Base-by-base conservation (phyloP, 106 monocot species). In the Vanilla planifolia region DNA sequence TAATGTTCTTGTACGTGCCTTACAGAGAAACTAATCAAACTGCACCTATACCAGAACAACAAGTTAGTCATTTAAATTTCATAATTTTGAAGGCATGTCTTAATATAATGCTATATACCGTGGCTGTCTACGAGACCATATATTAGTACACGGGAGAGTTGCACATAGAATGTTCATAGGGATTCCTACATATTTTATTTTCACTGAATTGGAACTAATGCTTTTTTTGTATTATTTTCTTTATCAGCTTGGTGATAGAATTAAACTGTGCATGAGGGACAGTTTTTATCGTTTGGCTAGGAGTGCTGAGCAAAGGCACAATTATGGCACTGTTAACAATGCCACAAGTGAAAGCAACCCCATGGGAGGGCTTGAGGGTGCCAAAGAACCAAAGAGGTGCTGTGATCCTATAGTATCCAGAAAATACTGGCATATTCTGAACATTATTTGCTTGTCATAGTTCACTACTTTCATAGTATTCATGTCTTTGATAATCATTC, bases 211-310 rank as follows among this genome's bases (percentile, higher is more conserved):
- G 29, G n/a, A n/a, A n/a, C n/a, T n/a, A n/a, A n/a, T n/a, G n/a
- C n/a, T n/a, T n/a, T n/a, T n/a, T n/a, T n/a, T n/a, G n/a, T 60
- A 30, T 37, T 21, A 26, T 59, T 77, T 21, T 57, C 35, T 57
- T 57, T 10, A 57, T 65, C 85, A 94, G 93, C 59, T 89, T 73
- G 89, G 89, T 68, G 35, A 62, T 33, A 63, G 42, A 71, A 86
- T 80, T 44, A 94, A 78, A 68, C 43, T 80, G 30, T 78, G 82
- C 48, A 73, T 94, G 48, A 85, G 93, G 76, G 89, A 94, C 62
- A 70, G 93, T 57, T 52, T 94, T 40, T 94, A 89, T 63, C 89
- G 89, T 27, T 64, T 94, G 77, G 93, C 93, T 24, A 80, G 72
- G 63, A 83, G 76, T 75, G 85, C 73, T 43, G 73, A 75, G 48